Evolutionary conservation across 2,329 filamentous ascomycete species (phyloP), one percentile per base, ranked within the genome.

Genomic region (Nemania diffusa): DNA sequence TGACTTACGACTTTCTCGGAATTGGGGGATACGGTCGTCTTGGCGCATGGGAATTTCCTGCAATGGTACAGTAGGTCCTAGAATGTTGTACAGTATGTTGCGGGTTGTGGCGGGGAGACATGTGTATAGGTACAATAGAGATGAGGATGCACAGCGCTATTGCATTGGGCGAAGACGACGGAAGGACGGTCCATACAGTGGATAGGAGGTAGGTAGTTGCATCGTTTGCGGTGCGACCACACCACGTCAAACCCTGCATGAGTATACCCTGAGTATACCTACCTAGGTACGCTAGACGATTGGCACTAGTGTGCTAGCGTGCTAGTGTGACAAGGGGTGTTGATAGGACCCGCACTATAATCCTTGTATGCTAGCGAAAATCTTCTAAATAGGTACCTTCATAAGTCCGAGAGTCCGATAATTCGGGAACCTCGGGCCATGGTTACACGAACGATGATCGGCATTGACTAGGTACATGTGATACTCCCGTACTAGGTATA

Each of bases 101-200:
- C 32, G 13, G 22, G 26, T 15, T 13, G 11, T 40, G 11, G 34
- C n/a, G 34, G 34, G 24, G 52, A 40, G 27, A 53, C 8, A 34
- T 42, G 6, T 46, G 34, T 34, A 57, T 29, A 34, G 1, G 22
- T 15, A 15, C 15, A 8, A n/a, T 15, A n/a, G 20, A 61, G 32
- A 59, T 44, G 50, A 55, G 9, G 34, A 29, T 60, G 29, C 46
- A 29, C 57, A 24, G 32, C 57, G 48, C 34, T 24, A 29, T 42
- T 15, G 34, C 11, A 13, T 40, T 13, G n/a, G 3, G 11, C 11
- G 34, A 6, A 7, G 6, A 8, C 3, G 8, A 7, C 5, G 15
- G 34, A 40, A 7, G 3, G 5, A 15, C 9, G 34, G 15, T 11
- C 32, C 32, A 34, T n/a, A n/a, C n/a, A n/a, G n/a, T n/a, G n/a